These are phyloP conservation scores for Ensete glaucum DNA, from an alignment of 176 grass and related monocot species.

Conservation along the genomic window DNA sequence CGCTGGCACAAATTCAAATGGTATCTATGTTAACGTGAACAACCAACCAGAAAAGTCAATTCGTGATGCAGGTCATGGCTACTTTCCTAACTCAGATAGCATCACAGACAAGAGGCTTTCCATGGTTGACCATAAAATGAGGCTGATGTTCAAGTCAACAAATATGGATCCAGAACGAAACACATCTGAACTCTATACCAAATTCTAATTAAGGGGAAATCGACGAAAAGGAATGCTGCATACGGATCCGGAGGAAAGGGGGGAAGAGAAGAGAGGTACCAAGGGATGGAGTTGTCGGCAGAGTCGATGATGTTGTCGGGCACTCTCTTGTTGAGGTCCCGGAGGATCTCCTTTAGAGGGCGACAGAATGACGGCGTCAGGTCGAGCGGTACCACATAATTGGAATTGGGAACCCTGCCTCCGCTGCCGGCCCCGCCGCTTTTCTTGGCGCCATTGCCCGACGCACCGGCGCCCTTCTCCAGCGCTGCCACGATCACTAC, in stretches of 20 bases:
- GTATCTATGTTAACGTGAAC: not conserved
- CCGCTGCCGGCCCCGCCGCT: slow-evolving; percentile 6
- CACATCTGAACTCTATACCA: not conserved
- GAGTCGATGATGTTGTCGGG: slow-evolving; percentile 94
- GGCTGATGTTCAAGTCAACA: not conserved
- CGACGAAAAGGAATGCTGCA: not conserved
- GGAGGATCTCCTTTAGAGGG: slow-evolving; percentile 89
- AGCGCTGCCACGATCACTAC: slow-evolving; percentile 20
- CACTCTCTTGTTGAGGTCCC: slow-evolving; percentile 98
- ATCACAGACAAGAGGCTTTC: not conserved
- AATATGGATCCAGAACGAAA: not conserved
- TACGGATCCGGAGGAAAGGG: not conserved
- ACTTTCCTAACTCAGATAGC: not conserved
- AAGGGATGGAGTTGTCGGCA: slow-evolving; percentile 56
- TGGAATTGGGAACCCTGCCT: slow-evolving; percentile 66
- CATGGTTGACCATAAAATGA: not conserved
- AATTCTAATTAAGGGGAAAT: not conserved
- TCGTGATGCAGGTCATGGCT: not conserved
- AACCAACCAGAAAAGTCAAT: not conserved
- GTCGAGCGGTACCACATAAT: slow-evolving; percentile 95
- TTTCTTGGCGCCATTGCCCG: slow-evolving; percentile 12
- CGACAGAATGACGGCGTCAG: slow-evolving; percentile 58
- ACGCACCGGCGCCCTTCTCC: slow-evolving; percentile 35
- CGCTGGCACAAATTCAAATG: not conserved
- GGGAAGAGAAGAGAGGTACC: slow-evolving; percentile 27